phyloP scores from a whole-genome alignment of 805 yeast genomes.

The Lipomyces japonicus region DNA sequence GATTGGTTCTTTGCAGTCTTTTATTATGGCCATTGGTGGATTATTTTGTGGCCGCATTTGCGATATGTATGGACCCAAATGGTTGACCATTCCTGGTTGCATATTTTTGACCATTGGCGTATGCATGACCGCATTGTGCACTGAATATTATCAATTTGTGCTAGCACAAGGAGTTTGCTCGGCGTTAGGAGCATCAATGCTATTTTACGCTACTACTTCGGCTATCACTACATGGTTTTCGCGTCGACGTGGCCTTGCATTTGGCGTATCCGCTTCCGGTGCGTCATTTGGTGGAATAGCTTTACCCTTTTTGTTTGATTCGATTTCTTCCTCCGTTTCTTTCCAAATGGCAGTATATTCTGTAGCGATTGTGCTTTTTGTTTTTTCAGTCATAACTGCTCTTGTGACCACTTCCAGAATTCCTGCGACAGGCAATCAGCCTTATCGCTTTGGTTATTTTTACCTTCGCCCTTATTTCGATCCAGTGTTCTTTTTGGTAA shows the following conservation, averaged over 20 bases:
- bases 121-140: slow-evolving; percentile 40
- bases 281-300: slow-evolving; percentile 52
- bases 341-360: slow-evolving; percentile 52
- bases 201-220: slow-evolving; percentile 47
- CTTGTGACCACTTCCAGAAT: slow-evolving; percentile 33
- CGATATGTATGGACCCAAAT: slow-evolving; percentile 33
- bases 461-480: slow-evolving; percentile 34
- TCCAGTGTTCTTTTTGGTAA: slow-evolving; percentile 32
- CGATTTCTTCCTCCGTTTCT: slow-evolving; percentile 44
- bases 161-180: slow-evolving; percentile 51
- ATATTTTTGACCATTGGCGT: slow-evolving; percentile 32
- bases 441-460: slow-evolving; percentile 19
- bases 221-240: slow-evolving; percentile 48
- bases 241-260: slow-evolving; percentile 45
- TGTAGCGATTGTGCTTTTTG: slow-evolving; percentile 46
- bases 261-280: slow-evolving; percentile 49
- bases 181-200: slow-evolving; percentile 46
- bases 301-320: slow-evolving; percentile 47
- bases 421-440: slow-evolving; percentile 25
- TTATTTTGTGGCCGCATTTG: slow-evolving; percentile 35
- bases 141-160: slow-evolving; percentile 50
- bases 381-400: slow-evolving; percentile 32
- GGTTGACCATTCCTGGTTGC: slow-evolving; percentile 31
- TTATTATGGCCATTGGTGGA: slow-evolving; percentile 32
- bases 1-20: slow-evolving; percentile 39